These are phyloP conservation scores for Penicillium lagena DNA, from an alignment of 495 filamentous ascomycete genomes.

Conservation along the genomic window DNA sequence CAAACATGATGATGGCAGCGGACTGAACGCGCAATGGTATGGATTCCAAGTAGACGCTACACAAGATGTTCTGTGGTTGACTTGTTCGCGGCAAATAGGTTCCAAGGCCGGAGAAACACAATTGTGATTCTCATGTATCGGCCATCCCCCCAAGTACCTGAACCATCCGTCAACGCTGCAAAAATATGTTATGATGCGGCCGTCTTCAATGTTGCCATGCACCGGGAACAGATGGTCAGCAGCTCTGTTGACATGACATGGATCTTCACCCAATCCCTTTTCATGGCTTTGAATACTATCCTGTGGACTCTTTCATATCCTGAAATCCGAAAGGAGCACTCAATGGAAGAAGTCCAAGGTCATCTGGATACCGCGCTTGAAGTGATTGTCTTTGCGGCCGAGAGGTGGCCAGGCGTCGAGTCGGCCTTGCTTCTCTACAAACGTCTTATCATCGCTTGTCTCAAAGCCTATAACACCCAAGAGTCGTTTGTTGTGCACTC, in stretches of 20 bases:
- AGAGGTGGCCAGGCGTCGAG: slow-evolving; percentile 82
- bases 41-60: slow-evolving; percentile 6
- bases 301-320: slow-evolving; percentile 85
- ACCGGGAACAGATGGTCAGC: slow-evolving; percentile 66
- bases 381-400: slow-evolving; percentile 64
- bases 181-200: slow-evolving; percentile 75
- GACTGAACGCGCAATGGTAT: slow-evolving; percentile 59
- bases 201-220: slow-evolving; percentile 69
- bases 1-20: slow-evolving; percentile 54
- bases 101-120: slow-evolving; percentile 67
- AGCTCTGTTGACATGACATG: slow-evolving; percentile 79
- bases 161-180: slow-evolving; percentile 69
- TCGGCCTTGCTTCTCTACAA: slow-evolving; percentile 76
- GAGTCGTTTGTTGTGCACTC: slow-evolving; percentile 61
- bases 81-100: slow-evolving; percentile 42
- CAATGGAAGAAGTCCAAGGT: slow-evolving; percentile 62
- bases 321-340: slow-evolving; percentile 65
- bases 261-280: slow-evolving; percentile 81
- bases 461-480: slow-evolving; percentile 73
- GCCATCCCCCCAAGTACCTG: slow-evolving; percentile 83
- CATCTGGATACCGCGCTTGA: slow-evolving; percentile 67
- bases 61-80: slow-evolving; percentile 1
- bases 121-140: slow-evolving; percentile 81
- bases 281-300: slow-evolving; percentile 79
- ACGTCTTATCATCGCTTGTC: slow-evolving; percentile 71